Conservation (phyloP, 805 yeast species). For the Candida pseudoglaebosa region DNA sequence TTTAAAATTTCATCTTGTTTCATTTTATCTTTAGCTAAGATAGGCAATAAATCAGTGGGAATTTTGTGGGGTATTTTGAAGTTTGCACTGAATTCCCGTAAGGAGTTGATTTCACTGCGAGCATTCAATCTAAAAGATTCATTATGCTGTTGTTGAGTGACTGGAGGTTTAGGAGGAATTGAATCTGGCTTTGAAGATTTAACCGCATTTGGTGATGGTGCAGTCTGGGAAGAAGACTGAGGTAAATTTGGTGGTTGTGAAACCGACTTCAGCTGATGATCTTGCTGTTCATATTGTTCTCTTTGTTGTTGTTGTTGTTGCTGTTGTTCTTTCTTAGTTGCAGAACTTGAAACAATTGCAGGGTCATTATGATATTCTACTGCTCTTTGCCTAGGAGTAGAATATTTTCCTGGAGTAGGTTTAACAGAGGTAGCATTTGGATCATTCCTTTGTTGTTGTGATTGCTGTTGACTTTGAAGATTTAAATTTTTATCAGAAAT, state of each 20-base stretch:
- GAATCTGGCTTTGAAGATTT: conserved; percentile 23
- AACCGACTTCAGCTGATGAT: too few species aligned
- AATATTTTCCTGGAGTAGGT: conserved; percentile 36
- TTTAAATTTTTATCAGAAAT: conserved; percentile 15
- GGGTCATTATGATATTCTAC: conserved; percentile 58
- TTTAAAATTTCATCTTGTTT: conserved; percentile 60
- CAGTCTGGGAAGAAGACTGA: conserved; percentile 7
- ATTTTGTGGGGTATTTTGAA: conserved; percentile 64
- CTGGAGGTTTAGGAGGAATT: conserved; percentile 29
- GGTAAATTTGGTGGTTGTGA: conserved; percentile 4
- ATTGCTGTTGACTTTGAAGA: conserved; percentile 2
- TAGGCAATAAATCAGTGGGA: conserved; percentile 67
- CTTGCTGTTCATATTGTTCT: conserved; percentile 6
- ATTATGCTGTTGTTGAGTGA: conserved; percentile 15
- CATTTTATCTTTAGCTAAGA: conserved; percentile 61
- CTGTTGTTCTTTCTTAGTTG: conserved; percentile 16
- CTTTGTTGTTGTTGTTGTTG: conserved; percentile 14
- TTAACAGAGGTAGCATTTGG: conserved; percentile 2
- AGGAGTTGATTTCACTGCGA: conserved; percentile 62
- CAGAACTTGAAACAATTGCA: conserved; percentile 58
- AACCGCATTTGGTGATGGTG: conserved; percentile 1
- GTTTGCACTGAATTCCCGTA: conserved; percentile 75
- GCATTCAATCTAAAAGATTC: conserved; percentile 45
- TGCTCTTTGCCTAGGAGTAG: conserved; percentile 55
- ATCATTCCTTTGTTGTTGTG: not conserved